These are phyloP conservation scores for Rhizoclosmatium globosum DNA, from an alignment of 192 early-diverging fungal species.

Conservation along the genomic window DNA sequence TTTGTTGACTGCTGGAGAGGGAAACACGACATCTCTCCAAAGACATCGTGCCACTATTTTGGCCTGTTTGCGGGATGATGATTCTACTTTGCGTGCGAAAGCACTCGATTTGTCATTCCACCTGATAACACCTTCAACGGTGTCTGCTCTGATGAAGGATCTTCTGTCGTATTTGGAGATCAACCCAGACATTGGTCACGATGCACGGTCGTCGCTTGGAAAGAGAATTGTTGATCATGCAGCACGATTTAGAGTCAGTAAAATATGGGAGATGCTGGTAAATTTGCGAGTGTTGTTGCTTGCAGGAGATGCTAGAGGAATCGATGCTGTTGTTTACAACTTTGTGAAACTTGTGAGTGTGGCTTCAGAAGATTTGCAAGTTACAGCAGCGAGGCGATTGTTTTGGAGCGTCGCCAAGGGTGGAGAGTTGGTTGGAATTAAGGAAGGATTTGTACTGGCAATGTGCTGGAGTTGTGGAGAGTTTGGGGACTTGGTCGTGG, in stretches of 20 bases:
- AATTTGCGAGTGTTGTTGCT: constrained; percentile 83
- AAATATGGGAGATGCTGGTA: constrained; percentile 96
- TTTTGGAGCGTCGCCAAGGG: constrained; percentile 80
- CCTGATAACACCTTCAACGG: constrained; percentile 89
- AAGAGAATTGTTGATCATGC: constrained; percentile 89
- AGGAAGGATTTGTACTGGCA: constrained; percentile 88
- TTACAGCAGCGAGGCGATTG: constrained; percentile 87
- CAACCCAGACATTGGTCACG: constrained; percentile 83
- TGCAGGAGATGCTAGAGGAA: constrained; percentile 49
- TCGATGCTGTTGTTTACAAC: constrained; percentile 62
- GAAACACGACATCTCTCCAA: constrained; percentile 91
- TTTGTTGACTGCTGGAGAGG: constrained; percentile 82
- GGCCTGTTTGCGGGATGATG: constrained; percentile 93
- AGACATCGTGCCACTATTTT: constrained; percentile 96
- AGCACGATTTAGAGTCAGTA: constrained; percentile 88
- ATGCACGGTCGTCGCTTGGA: constrained; percentile 89
- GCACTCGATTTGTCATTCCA: constrained; percentile 96
- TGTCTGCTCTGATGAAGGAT: constrained; percentile 88
- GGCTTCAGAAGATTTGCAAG: constrained; percentile 77
- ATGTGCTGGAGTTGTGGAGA: constrained; percentile 95
- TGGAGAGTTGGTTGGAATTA: constrained; percentile 70
- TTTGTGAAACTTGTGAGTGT: constrained; percentile 90
- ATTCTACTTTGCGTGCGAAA: constrained; percentile 94
- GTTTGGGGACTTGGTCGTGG: constrained; percentile 90
- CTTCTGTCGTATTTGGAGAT: constrained; percentile 90